These are phyloP conservation scores for Microcera coccophila DNA, from an alignment of 2,329 filamentous ascomycete genomes.

Conservation along the genomic window DNA sequence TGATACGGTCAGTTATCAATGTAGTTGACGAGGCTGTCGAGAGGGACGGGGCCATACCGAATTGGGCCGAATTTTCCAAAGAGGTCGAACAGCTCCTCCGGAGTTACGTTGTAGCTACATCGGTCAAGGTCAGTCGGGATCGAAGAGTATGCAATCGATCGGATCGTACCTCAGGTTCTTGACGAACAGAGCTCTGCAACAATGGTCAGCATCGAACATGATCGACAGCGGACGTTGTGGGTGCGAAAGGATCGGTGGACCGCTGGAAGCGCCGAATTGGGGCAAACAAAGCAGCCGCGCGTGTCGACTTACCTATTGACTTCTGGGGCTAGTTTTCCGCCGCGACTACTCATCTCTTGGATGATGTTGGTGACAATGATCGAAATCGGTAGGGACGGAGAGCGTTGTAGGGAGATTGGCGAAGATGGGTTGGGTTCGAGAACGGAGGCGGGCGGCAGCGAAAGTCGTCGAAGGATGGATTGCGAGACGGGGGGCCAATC, in stretches of 20 bases:
- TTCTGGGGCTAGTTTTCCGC: slow-evolving; percentile 97
- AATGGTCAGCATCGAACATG: slow-evolving; percentile 30
- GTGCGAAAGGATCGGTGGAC: slow-evolving; percentile 6
- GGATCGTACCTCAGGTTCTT: slow-evolving; percentile 92
- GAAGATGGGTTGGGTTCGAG: too few relatives aligned
- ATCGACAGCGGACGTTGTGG: slow-evolving; percentile 4
- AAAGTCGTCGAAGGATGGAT: slow-evolving; percentile 27
- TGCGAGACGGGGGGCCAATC: slow-evolving; percentile 23
- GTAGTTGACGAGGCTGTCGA: slow-evolving; percentile 7
- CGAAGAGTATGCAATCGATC: slow-evolving; percentile 11
- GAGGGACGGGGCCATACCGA: slow-evolving; percentile 58
- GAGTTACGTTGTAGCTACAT: slow-evolving; percentile 92
- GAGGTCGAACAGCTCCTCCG: slow-evolving; percentile 96
- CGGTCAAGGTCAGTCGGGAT: slow-evolving; percentile 52
- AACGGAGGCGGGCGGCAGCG: slow-evolving; percentile 30
- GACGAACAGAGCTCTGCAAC: slow-evolving; percentile 90
- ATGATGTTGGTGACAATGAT: slow-evolving; percentile 33
- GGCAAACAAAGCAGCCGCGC: slow-evolving; percentile 11
- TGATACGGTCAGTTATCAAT: slow-evolving; percentile 17
- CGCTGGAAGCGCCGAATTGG: slow-evolving; percentile 9
- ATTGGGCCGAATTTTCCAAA: slow-evolving; percentile 97
- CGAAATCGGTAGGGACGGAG: slow-evolving; percentile 28
- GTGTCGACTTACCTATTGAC: slow-evolving; percentile 73
- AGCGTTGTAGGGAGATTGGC: slow-evolving; percentile 25
- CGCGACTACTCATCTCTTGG: slow-evolving; percentile 94